Base-by-base conservation (phyloP, 1,284 basidiomycete species). In the Ganoderma meredithae region DNA sequence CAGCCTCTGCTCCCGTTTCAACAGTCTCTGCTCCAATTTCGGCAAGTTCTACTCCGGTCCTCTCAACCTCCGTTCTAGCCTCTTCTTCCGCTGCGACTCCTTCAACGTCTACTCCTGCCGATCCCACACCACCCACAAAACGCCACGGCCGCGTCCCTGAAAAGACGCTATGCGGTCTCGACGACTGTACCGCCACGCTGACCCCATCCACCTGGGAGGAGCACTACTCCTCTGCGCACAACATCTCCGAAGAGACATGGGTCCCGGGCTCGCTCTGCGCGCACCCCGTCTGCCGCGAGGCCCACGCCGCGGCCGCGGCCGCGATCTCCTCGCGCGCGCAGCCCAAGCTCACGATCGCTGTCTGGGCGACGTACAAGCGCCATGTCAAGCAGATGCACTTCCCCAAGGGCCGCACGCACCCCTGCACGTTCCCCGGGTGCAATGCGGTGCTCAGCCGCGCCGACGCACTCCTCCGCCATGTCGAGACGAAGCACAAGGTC, bases 321-420 rank as follows among this genome's bases (percentile, higher is more conserved):
- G 33, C 33, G 44, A 13, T 13, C 62, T 33, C 1, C 2, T 9
- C 39, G 39, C 13, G 10, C n/a, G 5, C 39, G 39, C 58, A 27
- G 22, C 12, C 52, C 25, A 40, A 41, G 39, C 15, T 25, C 36
- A 60, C 58, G 39, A 22, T 60, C 39, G 58, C 39, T n/a, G 5
- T n/a, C 58, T 60, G 58, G 58, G 36, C 36, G 39, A 60, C 58
- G 39, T 60, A 40, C 58, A 60, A 60, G 39, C 58, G 58, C 19
- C 58, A 60, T 39, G 39, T 60, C 39, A 39, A 13, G 58, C 58
- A 60, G 58, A 15, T 27, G 39, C 58, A 60, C 58, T 19, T 60
- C 36, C 58, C 58, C 58, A 19, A n/a, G 10, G 58, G 58, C 58
- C 36, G 58, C 36, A 17, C 10, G 39, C 39, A 41, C 39, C 36